These are phyloP conservation scores for Crotalaria pallida DNA, from an alignment of 306 rosid species.

Conservation along the genomic window DNA sequence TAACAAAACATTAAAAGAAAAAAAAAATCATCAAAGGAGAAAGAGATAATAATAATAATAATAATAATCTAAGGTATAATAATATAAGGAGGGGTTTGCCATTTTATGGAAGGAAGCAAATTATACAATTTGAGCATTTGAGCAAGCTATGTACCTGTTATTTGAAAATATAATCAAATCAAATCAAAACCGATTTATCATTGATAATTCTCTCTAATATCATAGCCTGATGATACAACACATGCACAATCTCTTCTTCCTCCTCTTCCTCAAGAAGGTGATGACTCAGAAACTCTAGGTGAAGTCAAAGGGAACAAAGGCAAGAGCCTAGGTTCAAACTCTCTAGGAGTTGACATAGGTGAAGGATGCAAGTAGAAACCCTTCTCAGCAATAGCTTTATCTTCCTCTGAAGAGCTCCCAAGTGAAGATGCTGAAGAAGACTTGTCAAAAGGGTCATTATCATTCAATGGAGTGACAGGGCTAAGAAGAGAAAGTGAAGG, in stretches of 20 bases:
- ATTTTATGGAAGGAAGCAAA: slow-evolving; percentile 36
- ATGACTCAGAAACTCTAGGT: slow-evolving; percentile 77
- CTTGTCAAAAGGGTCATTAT: slow-evolving; percentile 61
- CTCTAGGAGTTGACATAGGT: slow-evolving; percentile 65
- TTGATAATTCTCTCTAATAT: slow-evolving; percentile 2
- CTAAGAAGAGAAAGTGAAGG: slow-evolving; percentile 87
- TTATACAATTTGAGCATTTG: slow-evolving; percentile 55
- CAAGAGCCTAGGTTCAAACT: slow-evolving; percentile 63
- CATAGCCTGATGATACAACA: not conserved
- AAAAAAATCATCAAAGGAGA: slow-evolving; percentile 23
- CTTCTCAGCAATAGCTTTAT: slow-evolving; percentile 86
- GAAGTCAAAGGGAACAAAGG: slow-evolving; percentile 77
- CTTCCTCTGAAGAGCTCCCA: slow-evolving; percentile 83
- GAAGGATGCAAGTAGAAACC: slow-evolving; percentile 87
- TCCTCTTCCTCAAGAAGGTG: slow-evolving; percentile 44
- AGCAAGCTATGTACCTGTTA: slow-evolving; percentile 39
- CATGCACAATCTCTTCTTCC: not conserved
- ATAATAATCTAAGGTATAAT: not conserved
- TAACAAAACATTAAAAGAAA: slow-evolving; percentile 7
- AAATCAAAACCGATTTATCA: slow-evolving; percentile 24
- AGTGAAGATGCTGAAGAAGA: slow-evolving; percentile 73
- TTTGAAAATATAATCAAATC: slow-evolving; percentile 27
- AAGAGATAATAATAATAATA: not conserved
- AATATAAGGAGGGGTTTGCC: slow-evolving; percentile 23
- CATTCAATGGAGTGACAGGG: slow-evolving; percentile 85